Percentiles rank a stretch among this genome's conserved stretches.
These are phyloP conservation scores for Cornus florida DNA, from an alignment of 148 eudicot genomes.

Conservation along the genomic window DNA sequence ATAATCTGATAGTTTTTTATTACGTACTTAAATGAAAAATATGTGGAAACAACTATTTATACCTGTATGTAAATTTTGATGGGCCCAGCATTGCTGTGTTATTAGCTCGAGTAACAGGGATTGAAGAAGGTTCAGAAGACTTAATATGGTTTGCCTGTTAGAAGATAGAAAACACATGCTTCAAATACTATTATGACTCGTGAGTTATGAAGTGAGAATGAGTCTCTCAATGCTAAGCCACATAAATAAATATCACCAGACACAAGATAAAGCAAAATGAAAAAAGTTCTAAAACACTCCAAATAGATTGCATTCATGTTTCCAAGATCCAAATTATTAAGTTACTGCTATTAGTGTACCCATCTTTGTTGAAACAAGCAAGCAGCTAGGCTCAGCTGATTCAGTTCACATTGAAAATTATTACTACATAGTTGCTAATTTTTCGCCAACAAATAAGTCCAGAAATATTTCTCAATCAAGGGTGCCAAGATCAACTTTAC, in stretches of 20 bases:
- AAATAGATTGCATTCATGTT: not conserved
- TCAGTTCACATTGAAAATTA: not conserved
- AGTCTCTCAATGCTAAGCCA: not conserved
- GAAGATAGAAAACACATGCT: not conserved
- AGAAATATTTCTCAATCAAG: not conserved
- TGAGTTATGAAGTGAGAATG: not conserved
- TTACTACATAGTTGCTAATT: not conserved
- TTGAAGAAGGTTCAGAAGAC: conserved; percentile 51
- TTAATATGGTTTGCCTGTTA: conserved; percentile 65
- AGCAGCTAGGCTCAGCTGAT: conserved; percentile 10
- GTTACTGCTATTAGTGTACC: not conserved
- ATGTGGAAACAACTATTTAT: conserved; percentile 6
- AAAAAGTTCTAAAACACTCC: not conserved
- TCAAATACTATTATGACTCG: not conserved
- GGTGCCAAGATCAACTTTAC: conserved; percentile 28
- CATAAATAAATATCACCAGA: not conserved
- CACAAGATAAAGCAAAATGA: conserved; percentile 6
- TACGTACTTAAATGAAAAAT: not conserved
- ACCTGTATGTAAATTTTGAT: conserved; percentile 87
- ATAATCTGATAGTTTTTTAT: not conserved
- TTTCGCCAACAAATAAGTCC: not conserved
- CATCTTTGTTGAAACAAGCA: not conserved
- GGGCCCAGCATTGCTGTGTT: conserved; percentile 43
- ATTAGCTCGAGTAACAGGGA: conserved; percentile 42
- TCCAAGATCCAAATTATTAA: conserved; percentile 4